These are phyloP conservation scores for Melampsora allii-populina DNA, from an alignment of 1,284 basidiomycete species.

Conservation along the genomic window DNA sequence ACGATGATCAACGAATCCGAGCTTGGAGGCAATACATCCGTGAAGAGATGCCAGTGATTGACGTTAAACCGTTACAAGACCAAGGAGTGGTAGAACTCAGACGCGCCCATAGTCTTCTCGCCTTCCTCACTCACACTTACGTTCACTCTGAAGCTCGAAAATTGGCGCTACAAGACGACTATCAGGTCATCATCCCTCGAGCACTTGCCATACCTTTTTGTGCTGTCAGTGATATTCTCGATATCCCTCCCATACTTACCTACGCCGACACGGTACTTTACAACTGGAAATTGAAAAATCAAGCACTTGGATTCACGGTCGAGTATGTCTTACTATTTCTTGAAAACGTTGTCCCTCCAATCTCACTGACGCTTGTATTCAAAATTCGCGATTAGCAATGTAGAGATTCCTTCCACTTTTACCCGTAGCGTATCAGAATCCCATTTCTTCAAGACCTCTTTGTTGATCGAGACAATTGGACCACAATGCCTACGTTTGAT, in stretches of 20 bases:
- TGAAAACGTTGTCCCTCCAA: conserved; percentile 46
- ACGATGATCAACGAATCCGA: conserved; percentile 57
- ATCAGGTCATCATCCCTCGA: conserved; percentile 63
- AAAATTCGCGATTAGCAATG: conserved; percentile 55
- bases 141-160: conserved; percentile 68
- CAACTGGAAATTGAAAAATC: conserved; percentile 65
- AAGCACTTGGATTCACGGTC: conserved; percentile 48
- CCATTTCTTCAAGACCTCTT: conserved; percentile 83
- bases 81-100: conserved; percentile 58
- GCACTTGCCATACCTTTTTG: conserved; percentile 74
- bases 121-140: conserved; percentile 84
- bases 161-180: conserved; percentile 49
- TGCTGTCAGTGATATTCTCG: conserved; percentile 69
- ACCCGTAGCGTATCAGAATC: conserved; percentile 78
- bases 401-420: conserved; percentile 68
- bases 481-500: conserved; percentile 80
- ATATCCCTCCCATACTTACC: conserved; percentile 83
- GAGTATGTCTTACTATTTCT: conserved; percentile 43
- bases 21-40: not conserved
- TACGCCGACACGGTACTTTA: conserved; percentile 93
- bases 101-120: conserved; percentile 76
- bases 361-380: conserved; percentile 48
- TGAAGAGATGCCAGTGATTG: conserved; percentile 44
- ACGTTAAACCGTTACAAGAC: conserved; percentile 11
- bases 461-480: conserved; percentile 87